Conservation (phyloP, 805 yeast genomes). For the Wickerhamomyces queroliae region DNA sequence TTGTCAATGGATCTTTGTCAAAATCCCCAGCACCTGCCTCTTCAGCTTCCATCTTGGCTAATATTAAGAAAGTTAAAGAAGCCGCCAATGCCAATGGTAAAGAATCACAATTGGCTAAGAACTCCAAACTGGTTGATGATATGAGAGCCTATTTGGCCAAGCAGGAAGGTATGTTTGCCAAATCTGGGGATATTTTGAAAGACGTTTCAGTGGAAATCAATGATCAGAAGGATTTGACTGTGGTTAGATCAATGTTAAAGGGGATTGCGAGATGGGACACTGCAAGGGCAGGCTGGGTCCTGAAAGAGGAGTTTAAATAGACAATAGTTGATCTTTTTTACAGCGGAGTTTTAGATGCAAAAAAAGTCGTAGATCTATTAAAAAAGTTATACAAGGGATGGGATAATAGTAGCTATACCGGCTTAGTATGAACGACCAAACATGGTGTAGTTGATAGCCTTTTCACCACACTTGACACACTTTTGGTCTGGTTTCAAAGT, state of each 20-base stretch:
- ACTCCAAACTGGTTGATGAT: constrained; percentile 24
- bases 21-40: constrained; percentile 20
- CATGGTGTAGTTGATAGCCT: constrained; percentile 83
- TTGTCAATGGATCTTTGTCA: background rate
- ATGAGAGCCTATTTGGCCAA: constrained; percentile 34
- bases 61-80: constrained; percentile 29
- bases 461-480: constrained; percentile 79
- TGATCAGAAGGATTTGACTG: constrained; percentile 49
- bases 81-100: constrained; percentile 2
- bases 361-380: too few species aligned
- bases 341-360: too few species aligned
- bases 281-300: constrained; percentile 54
- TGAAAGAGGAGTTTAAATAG: constrained; percentile 46
- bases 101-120: background rate
- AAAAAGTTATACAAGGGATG: background rate
- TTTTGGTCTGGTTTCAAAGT: constrained; percentile 69
- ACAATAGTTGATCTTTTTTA: background rate
- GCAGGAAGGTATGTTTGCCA: constrained; percentile 34
- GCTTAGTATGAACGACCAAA: constrained; percentile 93
- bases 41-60: constrained; percentile 45
- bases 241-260: constrained; percentile 62
- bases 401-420: background rate
- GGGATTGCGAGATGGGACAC: constrained; percentile 65
- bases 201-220: constrained; percentile 32
- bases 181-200: constrained; percentile 42